Base-by-base conservation (phyloP, 805 yeast species). In the Ogataea methylovora region DNA sequence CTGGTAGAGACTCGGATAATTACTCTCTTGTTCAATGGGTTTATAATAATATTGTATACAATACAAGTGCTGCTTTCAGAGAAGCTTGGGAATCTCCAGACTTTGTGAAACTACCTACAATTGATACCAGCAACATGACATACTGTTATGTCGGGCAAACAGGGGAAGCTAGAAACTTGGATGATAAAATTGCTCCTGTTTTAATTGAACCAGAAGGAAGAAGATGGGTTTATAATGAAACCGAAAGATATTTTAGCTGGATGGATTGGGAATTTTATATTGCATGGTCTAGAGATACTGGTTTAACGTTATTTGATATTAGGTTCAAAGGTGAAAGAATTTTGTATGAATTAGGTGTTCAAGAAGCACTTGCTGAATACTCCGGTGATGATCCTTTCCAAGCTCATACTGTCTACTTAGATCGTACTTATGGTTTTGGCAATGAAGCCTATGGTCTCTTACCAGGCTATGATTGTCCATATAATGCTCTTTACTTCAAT, bases 311-410 rank as follows among this genome's bases (percentile, higher is more conserved):
- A 20, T 48, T 42, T 35, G 53, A 52, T 32, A 30, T 52, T 13
- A 49, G 41, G 39, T 51, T 49, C 39, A 49, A 51, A 31, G 57
- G 57, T 26, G 57, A 52, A 39, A 46, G 57, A 46, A 43, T 52
- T 23, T 25, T 45, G 8, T 51, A 39, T 17, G 57, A 51, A 37
- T 22, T 52, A 8, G 55, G 53, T 15, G 34, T 52, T 26, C 57
- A 51, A 35, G 57, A 51, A 33, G 55, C 54, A 15, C 44, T 51
- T 38, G 56, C 57, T 16, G 56, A 51, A 35, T 51, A 51, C 20
- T 36, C 54, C 20, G 55, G 55, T 36, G 56, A 51, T 29, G 56
- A 51, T 46, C 56, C 56, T 22, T 50, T 47, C 45, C 55, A 51
- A 38, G 41, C 47, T 36, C 32, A 48, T 36, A 49, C 52, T 12